Evolutionary conservation across 345 rosid species (phyloP), one percentile per base, ranked within the genome.

Genomic region (Lumnitzera littorea): DNA sequence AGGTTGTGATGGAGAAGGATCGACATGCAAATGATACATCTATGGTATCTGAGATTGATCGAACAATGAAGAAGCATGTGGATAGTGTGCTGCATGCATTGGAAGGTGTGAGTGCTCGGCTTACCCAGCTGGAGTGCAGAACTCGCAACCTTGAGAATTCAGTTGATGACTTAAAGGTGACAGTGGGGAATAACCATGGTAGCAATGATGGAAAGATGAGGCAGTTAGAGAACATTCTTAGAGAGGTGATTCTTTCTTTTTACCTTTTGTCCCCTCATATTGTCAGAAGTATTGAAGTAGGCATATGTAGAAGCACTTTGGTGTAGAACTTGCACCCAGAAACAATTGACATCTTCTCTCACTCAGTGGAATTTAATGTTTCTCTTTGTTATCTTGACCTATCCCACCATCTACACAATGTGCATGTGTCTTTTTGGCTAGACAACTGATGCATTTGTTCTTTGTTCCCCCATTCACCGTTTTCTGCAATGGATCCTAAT

Each of bases 181-280:
- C 89, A 66, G 83, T 87, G 57, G 98, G 81, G 46, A 87, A 78
- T 80, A 82, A 82, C 80, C 78, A 91, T 3, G 96, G 88, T 62
- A 87, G 74, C 65, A 76, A 82, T 52, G 95, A 91, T 62, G 96
- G 92, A 50, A 91, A 85, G 67, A 69, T 91, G 87, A 87, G 86
- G 62, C 95, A 78, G 51, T 72, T 91, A 76, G 95, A 91, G 75
- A 85, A 82, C 63, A 89, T 89, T 72, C 63, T 91, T 41, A 70
- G 84, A 67, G 91, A 91, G 92, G 98, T 91, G 80, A 8, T 50
- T 59, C 48, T 52, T 24, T 15, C 29, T 48, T 50, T 17, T 12
- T 27, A 14, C 25, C 47, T 56, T 51, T 24, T 56, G 17, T 27
- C 43, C 16, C 12, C 51, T 48, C n/a, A 15, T 60, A 17, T 25